phyloP scores from a whole-genome alignment of 23 red algal species.

The Gracilaria domingensis region DNA sequence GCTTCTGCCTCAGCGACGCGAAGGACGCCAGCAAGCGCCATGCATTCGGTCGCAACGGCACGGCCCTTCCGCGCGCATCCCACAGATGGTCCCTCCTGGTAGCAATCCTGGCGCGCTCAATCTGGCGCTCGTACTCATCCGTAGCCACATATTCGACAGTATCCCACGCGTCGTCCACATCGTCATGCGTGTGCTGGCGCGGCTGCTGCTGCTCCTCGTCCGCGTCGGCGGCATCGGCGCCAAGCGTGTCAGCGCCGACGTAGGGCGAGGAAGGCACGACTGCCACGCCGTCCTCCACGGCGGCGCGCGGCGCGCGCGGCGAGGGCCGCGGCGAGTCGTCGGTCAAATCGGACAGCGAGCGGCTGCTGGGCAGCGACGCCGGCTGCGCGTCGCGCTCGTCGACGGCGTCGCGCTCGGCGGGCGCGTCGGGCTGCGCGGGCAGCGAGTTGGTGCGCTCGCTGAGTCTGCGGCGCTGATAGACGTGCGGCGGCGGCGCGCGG shows the following conservation, averaged over 20 bases:
- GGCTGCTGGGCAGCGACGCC: not conserved
- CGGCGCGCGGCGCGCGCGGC: not conserved
- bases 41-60: not conserved
- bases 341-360: conserved; percentile 20
- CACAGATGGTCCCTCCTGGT: not conserved
- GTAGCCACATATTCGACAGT: conserved; percentile 52
- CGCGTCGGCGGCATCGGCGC: too few species aligned
- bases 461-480: not conserved
- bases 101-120: not conserved
- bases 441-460: conserved; percentile 10
- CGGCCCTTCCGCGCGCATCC: not conserved
- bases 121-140: conserved; percentile 3
- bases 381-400: not conserved
- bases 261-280: conserved; percentile 22
- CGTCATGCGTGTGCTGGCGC: not conserved
- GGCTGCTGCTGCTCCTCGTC: too few species aligned
- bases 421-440: not conserved
- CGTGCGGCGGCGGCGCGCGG: too few species aligned
- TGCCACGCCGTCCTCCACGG: not conserved
- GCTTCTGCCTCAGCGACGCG: not conserved
- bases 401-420: too few species aligned
- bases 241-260: not conserved
- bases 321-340: not conserved
- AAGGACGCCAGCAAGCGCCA: conserved; percentile 13
- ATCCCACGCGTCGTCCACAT: conserved; percentile 22